These are phyloP conservation scores for Trichomonas gallinae DNA, from an alignment of 208 protist genomes.

Conservation along the genomic window DNA sequence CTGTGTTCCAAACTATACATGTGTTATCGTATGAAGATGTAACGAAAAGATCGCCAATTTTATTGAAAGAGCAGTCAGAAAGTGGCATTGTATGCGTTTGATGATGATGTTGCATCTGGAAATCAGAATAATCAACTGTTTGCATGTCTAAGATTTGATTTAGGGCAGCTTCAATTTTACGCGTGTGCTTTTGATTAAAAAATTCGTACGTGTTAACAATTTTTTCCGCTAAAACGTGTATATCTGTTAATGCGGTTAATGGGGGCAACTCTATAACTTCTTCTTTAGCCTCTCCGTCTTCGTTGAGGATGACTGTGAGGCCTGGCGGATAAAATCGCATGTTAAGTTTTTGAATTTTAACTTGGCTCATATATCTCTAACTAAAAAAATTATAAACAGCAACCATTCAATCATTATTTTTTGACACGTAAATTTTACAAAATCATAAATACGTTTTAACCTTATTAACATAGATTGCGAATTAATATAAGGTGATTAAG, in stretches of 20 bases:
- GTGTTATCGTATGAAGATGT: conserved; percentile 80
- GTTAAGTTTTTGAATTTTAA: neutral
- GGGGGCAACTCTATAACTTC: neutral
- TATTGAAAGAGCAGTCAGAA: neutral
- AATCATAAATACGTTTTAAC: too few relatives aligned
- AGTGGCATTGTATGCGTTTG: neutral
- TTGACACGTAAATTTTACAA: too few relatives aligned
- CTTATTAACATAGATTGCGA: too few relatives aligned
- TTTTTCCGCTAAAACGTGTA: neutral
- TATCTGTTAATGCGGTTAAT: neutral
- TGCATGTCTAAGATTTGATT: neutral
- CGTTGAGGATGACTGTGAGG: neutral
- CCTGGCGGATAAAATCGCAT: neutral
- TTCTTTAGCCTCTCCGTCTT: neutral
- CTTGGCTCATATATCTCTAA: too few relatives aligned
- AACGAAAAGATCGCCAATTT: conserved; percentile 61
- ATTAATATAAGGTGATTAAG: too few relatives aligned
- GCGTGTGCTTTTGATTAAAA: neutral
- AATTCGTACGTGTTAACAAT: neutral
- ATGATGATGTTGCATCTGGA: neutral
- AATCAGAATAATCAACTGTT: neutral
- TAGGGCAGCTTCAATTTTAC: neutral
- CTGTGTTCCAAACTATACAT: conserved; percentile 68
- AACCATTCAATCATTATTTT: too few relatives aligned
- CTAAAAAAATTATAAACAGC: too few relatives aligned